These are phyloP conservation scores for Aspergillus avenaceus DNA, from an alignment of 495 filamentous ascomycete species.

Conservation along the genomic window DNA sequence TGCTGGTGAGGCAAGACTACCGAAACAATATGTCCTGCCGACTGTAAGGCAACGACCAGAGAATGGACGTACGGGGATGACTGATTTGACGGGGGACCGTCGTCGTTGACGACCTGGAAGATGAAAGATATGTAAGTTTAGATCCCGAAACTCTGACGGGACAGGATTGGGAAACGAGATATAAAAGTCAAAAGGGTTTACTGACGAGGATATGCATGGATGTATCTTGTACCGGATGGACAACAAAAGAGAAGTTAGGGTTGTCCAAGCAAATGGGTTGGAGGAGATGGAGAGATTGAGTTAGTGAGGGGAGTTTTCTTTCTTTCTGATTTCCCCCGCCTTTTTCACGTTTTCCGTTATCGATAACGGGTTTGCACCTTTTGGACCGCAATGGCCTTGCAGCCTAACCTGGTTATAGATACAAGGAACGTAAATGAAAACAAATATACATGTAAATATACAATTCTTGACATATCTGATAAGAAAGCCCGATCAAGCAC, in stretches of 20 bases:
- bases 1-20: constrained; percentile 89
- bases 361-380: constrained; percentile 10
- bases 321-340: constrained; percentile 1
- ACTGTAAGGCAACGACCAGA: constrained; percentile 72
- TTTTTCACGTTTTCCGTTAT: constrained; percentile 13
- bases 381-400: too few relatives aligned
- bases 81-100: constrained; percentile 86
- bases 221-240: constrained; percentile 9
- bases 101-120: constrained; percentile 81
- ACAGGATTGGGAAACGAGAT: neutral
- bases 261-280: constrained; percentile 7
- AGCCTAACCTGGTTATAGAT: too few relatives aligned
- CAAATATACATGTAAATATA: too few relatives aligned
- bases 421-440: too few relatives aligned
- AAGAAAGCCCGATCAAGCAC: too few relatives aligned
- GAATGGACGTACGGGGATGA: constrained; percentile 92
- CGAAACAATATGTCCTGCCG: constrained; percentile 75
- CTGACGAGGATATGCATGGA: constrained; percentile 46
- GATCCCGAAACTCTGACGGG: neutral
- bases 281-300: constrained; percentile 4
- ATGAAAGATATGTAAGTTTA: constrained; percentile 15
- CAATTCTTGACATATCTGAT: too few relatives aligned
- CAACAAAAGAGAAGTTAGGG: constrained; percentile 16
- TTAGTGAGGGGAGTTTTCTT: constrained; percentile 2
- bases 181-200: neutral